Percentiles rank a stretch among this genome's conserved stretches.
Evolutionary conservation across 2,329 filamentous ascomycete genomes (phyloP).

Genomic region (Aureobasidium leucospermi): DNA sequence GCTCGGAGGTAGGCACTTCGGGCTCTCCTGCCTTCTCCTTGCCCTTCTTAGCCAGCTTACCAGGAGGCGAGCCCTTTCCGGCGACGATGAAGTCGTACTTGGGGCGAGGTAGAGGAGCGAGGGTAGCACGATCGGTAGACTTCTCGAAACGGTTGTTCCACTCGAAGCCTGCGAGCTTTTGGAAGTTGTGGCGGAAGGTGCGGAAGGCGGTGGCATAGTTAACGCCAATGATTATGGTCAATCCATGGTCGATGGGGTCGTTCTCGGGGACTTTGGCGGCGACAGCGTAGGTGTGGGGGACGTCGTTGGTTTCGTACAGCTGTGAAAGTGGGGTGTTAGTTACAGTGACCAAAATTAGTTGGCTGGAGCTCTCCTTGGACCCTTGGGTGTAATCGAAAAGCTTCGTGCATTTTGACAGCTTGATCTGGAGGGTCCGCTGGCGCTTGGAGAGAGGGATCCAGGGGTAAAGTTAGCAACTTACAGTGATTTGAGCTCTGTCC

Average conservation of each 20-base stretch:
- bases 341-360: too few relatives aligned
- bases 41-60: not conserved
- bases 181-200: constrained; percentile 34
- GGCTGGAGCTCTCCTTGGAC: too few relatives aligned
- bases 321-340: constrained; percentile 29
- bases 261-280: constrained; percentile 30
- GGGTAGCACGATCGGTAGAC: not conserved
- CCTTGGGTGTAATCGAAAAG: too few relatives aligned
- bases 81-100: not conserved
- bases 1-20: constrained; percentile 15
- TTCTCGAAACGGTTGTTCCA: constrained; percentile 35
- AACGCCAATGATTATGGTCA: constrained; percentile 15
- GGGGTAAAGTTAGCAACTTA: constrained; percentile 32
- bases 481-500: constrained; percentile 54
- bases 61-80: not conserved
- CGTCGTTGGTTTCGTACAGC: constrained; percentile 60
- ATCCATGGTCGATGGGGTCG: constrained; percentile 11
- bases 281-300: constrained; percentile 55
- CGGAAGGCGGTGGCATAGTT: constrained; percentile 28
- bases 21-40: not conserved
- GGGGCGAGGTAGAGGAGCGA: not conserved
- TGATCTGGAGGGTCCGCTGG: too few relatives aligned
- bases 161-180: constrained; percentile 30
- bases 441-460: constrained; percentile 3
- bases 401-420: too few relatives aligned